Conservation (phyloP, 306 rosid species). For the Acacia confusa region DNA sequence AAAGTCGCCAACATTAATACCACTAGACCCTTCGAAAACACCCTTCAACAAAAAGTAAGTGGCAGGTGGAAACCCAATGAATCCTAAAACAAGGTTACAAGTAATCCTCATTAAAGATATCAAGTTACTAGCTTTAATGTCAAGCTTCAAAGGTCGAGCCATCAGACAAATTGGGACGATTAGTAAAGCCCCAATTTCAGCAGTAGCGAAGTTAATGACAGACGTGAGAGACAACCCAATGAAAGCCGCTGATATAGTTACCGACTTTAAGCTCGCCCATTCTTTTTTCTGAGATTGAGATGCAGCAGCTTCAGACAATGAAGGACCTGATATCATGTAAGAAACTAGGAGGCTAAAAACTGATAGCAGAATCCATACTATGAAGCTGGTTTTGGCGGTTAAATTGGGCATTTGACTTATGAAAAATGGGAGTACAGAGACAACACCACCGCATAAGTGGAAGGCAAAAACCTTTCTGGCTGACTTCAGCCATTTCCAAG, state of each 20-base stretch:
- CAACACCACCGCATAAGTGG: constrained; percentile 80
- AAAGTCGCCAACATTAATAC: constrained; percentile 55
- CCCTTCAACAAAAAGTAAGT: constrained; percentile 57
- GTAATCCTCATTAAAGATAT: constrained; percentile 51
- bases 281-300: constrained; percentile 46
- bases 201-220: constrained; percentile 87
- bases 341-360: constrained; percentile 49
- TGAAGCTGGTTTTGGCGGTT: constrained; percentile 50
- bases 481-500: constrained; percentile 86
- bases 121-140: constrained; percentile 45
- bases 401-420: constrained; percentile 59
- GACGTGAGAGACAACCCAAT: constrained; percentile 90
- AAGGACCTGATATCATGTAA: constrained; percentile 57
- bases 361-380: constrained; percentile 66
- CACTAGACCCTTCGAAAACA: constrained; percentile 49
- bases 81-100: constrained; percentile 63
- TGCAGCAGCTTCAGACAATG: constrained; percentile 39
- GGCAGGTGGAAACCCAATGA: constrained; percentile 73
- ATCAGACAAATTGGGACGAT: constrained; percentile 78
- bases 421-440: constrained; percentile 75
- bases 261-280: constrained; percentile 85
- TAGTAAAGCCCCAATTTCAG: constrained; percentile 83
- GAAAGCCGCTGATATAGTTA: constrained; percentile 73
- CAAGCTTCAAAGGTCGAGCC: constrained; percentile 79
- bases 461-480: constrained; percentile 70